phyloP scores from a whole-genome alignment of 23 red algal species.

The Agarophyton chilense region DNA sequence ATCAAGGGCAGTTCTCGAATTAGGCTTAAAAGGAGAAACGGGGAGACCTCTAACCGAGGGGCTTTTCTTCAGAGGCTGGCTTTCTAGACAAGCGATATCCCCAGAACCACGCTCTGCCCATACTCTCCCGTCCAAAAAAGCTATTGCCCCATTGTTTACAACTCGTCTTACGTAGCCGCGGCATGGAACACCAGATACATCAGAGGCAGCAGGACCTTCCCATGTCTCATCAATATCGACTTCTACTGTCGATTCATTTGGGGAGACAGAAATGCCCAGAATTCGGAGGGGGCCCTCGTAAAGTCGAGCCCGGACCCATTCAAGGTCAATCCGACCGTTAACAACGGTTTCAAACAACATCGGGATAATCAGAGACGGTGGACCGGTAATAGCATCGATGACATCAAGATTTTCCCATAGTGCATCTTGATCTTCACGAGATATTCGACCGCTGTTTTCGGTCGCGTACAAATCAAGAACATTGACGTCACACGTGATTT shows the following conservation, averaged over 20 bases:
- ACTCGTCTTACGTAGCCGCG: constrained; percentile 86
- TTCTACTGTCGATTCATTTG: constrained; percentile 39
- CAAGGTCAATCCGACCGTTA: constrained; percentile 70
- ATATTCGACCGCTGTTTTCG: constrained; percentile 50
- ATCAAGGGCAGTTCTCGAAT: not conserved
- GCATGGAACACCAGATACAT: constrained; percentile 62
- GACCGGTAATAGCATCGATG: constrained; percentile 90
- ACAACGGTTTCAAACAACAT: constrained; percentile 78
- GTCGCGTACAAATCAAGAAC: constrained; percentile 82
- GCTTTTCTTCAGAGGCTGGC: not conserved
- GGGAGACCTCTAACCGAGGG: not conserved
- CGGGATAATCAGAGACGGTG: constrained; percentile 75
- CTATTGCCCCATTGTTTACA: constrained; percentile 70
- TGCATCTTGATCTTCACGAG: constrained; percentile 77
- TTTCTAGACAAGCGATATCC: constrained; percentile 23
- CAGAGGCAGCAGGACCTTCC: constrained; percentile 54
- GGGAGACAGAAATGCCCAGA: constrained; percentile 57
- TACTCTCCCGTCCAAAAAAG: constrained; percentile 90
- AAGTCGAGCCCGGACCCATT: constrained; percentile 80
- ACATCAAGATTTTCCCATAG: constrained; percentile 93
- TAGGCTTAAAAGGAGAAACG: not conserved
- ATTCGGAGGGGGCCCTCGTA: constrained; percentile 74
- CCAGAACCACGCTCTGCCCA: constrained; percentile 71
- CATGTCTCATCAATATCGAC: constrained; percentile 82
- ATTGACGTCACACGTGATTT: constrained; percentile 91